Evolutionary conservation across 2,329 filamentous ascomycete species (phyloP), one percentile per base, ranked within the genome.

Genomic region (Colletotrichum gigasporum): DNA sequence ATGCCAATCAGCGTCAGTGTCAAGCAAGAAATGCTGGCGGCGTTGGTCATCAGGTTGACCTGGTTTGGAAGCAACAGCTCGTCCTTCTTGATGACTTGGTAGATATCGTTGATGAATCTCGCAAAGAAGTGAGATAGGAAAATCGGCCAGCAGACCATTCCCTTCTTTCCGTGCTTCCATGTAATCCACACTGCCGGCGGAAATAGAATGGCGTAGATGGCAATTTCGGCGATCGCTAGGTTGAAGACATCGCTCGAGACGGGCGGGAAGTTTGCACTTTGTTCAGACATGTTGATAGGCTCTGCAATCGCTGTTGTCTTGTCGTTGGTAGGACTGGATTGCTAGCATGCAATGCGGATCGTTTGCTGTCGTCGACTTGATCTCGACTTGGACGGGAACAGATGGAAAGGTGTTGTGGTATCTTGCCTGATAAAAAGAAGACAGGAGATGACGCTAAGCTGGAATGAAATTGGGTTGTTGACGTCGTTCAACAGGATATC

Each of bases 91-190:
- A 66, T 28, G 26, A 74, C 63, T 18, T 69, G 68, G 41, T 71
- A 74, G 44, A 59, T 60, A n/a, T 74, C 70, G 24, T 70, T 62
- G 11, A 70, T 47, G 41, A 74, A 69, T 37, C 69, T 67, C 5
- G 70, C 64, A 1, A 32, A 39, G 22, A 72, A 73, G 42, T 69
- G 70, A 1, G 68, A 69, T 3, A 71, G 11, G 11, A 71, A 71
- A 22, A 74, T 72, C 3, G 71, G 70, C 72, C 72, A 74, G 64
- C 71, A 74, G 18, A 72, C 69, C 67, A 74, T 72, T 20, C 72
- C 72, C 1, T 65, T 45, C 39, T 72, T 74, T 12, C 72, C 72
- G 55, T 74, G 72, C 30, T 70, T 72, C 68, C 67, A 74, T 1
- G 71, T 64, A 14, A 74, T 66, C 57, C 63, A 72, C 6, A 67